Evolutionary conservation across 192 early-diverging fungal genomes (phyloP).

Genomic region (Obelidium mucronatum): DNA sequence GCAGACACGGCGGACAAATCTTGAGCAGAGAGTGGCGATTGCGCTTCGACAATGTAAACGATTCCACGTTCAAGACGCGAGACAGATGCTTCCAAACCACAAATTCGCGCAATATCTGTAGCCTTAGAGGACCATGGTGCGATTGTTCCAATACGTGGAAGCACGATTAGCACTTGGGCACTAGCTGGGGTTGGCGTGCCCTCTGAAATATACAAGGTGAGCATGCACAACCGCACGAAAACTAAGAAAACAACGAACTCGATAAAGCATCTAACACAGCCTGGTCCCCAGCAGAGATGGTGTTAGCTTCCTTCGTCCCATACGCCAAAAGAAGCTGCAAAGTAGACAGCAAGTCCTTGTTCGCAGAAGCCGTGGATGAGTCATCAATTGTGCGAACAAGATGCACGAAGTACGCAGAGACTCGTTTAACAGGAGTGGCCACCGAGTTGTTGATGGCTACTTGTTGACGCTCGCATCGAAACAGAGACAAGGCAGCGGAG

Average conservation of each 20-base stretch:
- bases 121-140: slow-evolving; percentile 99
- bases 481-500: slow-evolving; percentile 78
- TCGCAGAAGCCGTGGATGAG: neutral
- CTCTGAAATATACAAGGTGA: neutral
- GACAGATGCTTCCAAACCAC: slow-evolving; percentile 78
- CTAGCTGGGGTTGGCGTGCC: neutral
- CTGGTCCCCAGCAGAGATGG: slow-evolving; percentile 50
- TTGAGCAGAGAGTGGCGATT: neutral
- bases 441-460: slow-evolving; percentile 63
- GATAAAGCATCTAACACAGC: slow-evolving; percentile 56
- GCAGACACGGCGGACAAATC: slow-evolving; percentile 49
- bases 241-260: slow-evolving; percentile 2
- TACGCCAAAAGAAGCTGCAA: slow-evolving; percentile 48
- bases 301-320: slow-evolving; percentile 44
- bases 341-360: slow-evolving; percentile 37
- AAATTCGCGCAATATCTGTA: slow-evolving; percentile 94
- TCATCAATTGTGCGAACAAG: slow-evolving; percentile 67
- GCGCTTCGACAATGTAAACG: slow-evolving; percentile 68
- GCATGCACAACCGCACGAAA: too few relatives aligned
- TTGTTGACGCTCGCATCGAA: slow-evolving; percentile 69
- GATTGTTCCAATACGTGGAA: slow-evolving; percentile 95
- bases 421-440: slow-evolving; percentile 48
- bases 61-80: slow-evolving; percentile 89
- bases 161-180: slow-evolving; percentile 64
- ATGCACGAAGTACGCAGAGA: slow-evolving; percentile 78